These are phyloP conservation scores for Ogataea salicorniae DNA, from an alignment of 805 yeast genomes.

Conservation along the genomic window DNA sequence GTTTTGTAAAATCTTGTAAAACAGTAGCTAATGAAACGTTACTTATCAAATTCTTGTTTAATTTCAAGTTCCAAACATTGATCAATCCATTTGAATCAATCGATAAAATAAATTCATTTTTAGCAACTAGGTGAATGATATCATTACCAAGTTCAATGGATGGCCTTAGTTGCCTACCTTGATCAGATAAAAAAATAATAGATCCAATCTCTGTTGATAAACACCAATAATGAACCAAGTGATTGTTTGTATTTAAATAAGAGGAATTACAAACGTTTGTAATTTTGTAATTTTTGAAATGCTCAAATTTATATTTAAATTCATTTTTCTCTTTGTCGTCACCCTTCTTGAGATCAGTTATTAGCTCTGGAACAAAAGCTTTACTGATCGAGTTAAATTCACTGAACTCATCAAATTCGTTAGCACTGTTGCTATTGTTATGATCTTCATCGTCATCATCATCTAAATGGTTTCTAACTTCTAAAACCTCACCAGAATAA, in stretches of 20 bases:
- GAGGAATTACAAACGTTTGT: slow-evolving; percentile 29
- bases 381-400: slow-evolving; percentile 24
- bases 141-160: slow-evolving; percentile 48
- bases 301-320: slow-evolving; percentile 35
- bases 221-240: slow-evolving; percentile 46
- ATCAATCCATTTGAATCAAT: slow-evolving; percentile 48
- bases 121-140: slow-evolving; percentile 35
- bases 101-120: slow-evolving; percentile 33
- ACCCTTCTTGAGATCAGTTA: not conserved
- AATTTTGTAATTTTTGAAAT: slow-evolving; percentile 37
- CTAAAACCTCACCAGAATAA: slow-evolving; percentile 11
- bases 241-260: slow-evolving; percentile 24
- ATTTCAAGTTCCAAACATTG: slow-evolving; percentile 44
- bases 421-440: slow-evolving; percentile 26
- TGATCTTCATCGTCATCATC: slow-evolving; percentile 23
- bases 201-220: slow-evolving; percentile 57
- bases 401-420: slow-evolving; percentile 23
- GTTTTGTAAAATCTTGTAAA: slow-evolving; percentile 34
- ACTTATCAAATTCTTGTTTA: slow-evolving; percentile 30
- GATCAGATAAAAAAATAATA: slow-evolving; percentile 39
- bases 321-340: not conserved
- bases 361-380: slow-evolving; percentile 7
- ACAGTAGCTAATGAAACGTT: slow-evolving; percentile 51
- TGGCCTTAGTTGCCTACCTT: slow-evolving; percentile 44
- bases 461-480: slow-evolving; percentile 26